phyloP scores from a whole-genome alignment of 169 alveolate species.

The Cryptosporidium bovis region DNA sequence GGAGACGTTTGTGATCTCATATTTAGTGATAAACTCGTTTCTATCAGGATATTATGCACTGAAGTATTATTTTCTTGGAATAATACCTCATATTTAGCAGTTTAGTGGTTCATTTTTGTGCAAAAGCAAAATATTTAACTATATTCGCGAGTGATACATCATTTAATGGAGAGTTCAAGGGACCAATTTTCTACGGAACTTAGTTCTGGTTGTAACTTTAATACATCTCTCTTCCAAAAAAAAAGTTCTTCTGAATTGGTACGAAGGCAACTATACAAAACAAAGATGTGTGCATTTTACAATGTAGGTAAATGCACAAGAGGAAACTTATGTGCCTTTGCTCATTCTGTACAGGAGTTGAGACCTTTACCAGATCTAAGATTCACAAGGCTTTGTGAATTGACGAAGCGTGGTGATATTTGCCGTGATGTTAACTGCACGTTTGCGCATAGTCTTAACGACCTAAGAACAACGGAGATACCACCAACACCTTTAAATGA shows the following conservation, averaged over 20 bases:
- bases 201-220: constrained; percentile 4
- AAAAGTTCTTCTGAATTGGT: constrained; percentile 66
- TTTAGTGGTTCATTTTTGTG: too few relatives aligned
- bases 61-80: not conserved
- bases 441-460: constrained; percentile 67
- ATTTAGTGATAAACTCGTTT: constrained; percentile 7
- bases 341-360: constrained; percentile 75
- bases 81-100: too few relatives aligned
- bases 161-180: constrained; percentile 60
- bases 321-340: constrained; percentile 75
- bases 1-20: constrained; percentile 6
- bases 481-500: constrained; percentile 68
- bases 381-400: constrained; percentile 73
- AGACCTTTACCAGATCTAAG: constrained; percentile 73
- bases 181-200: constrained; percentile 30
- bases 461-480: constrained; percentile 60
- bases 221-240: constrained; percentile 42
- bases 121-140: not conserved
- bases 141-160: not conserved
- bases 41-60: constrained; percentile 46
- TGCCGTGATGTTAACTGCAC: constrained; percentile 69
- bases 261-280: constrained; percentile 69
- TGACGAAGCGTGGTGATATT: constrained; percentile 72
- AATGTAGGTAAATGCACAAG: constrained; percentile 75
- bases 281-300: constrained; percentile 75